A percentile compares a stretch with the other conserved stretches of the same genome.
Conservation (phyloP, 2,329 filamentous ascomycete species). For the Knufia petricola region DNA sequence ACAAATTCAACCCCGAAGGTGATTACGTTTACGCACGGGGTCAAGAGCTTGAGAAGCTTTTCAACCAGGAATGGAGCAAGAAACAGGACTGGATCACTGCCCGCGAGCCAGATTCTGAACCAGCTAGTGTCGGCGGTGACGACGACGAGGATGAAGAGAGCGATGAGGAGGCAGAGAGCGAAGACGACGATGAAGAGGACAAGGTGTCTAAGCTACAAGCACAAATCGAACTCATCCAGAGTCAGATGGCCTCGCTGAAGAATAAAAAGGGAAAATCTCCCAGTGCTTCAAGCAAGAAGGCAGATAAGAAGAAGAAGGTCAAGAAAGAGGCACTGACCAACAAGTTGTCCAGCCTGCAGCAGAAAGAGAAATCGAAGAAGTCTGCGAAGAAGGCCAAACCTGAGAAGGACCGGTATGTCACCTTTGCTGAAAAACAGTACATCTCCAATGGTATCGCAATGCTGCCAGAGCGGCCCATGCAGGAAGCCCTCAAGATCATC, state of each 20-base stretch:
- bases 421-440: slow-evolving; percentile 75
- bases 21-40: slow-evolving; percentile 66
- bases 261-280: slow-evolving; percentile 47
- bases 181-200: slow-evolving; percentile 47
- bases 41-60: slow-evolving; percentile 62
- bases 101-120: slow-evolving; percentile 57
- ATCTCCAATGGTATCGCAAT: slow-evolving; percentile 79
- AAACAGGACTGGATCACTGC: slow-evolving; percentile 74
- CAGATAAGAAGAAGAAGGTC: slow-evolving; percentile 29
- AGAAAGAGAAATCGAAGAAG: slow-evolving; percentile 48
- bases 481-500: slow-evolving; percentile 78
- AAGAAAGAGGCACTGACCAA: slow-evolving; percentile 40
- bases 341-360: slow-evolving; percentile 25
- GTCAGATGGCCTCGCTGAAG: slow-evolving; percentile 48
- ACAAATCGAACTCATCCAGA: slow-evolving; percentile 65
- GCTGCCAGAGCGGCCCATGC: slow-evolving; percentile 67
- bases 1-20: slow-evolving; percentile 75
- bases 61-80: slow-evolving; percentile 63
- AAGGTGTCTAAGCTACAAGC: slow-evolving; percentile 58
- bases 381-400: slow-evolving; percentile 31
- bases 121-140: slow-evolving; percentile 54
- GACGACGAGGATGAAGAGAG: slow-evolving; percentile 66
- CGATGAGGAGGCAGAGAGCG: slow-evolving; percentile 54
- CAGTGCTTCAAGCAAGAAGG: slow-evolving; percentile 39
- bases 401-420: slow-evolving; percentile 56